phyloP scores from a whole-genome alignment of 306 rosid species.

The Inga laurina region DNA sequence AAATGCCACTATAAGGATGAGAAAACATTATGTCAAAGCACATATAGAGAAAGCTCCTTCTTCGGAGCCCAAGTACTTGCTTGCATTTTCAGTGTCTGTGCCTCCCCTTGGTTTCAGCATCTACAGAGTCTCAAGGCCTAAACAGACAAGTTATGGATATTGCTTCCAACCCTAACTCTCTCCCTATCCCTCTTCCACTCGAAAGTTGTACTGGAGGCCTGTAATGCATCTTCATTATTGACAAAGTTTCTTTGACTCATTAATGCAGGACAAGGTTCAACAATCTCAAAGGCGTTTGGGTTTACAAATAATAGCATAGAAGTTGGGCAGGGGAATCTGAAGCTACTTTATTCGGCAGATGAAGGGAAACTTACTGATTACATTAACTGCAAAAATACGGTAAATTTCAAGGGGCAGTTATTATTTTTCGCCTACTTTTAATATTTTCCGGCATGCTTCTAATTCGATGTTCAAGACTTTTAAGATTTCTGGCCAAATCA shows the following conservation, averaged over 20 bases:
- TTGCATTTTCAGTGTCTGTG: conserved; percentile 73
- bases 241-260: conserved; percentile 26
- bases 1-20: conserved; percentile 46
- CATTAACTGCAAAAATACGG: conserved; percentile 58
- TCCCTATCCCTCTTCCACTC: conserved; percentile 20
- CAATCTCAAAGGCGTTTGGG: conserved; percentile 40
- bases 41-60: conserved; percentile 57
- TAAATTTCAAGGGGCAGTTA: conserved; percentile 34
- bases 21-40: conserved; percentile 57
- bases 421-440: conserved; percentile 8
- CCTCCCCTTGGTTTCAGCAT: conserved; percentile 90
- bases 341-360: conserved; percentile 63
- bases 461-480: conserved; percentile 1
- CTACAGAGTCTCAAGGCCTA: conserved; percentile 55
- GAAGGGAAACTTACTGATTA: conserved; percentile 67
- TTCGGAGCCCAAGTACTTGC: conserved; percentile 57
- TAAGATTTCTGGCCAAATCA: conserved; percentile 21
- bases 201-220: conserved; percentile 23
- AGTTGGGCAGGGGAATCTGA: conserved; percentile 77
- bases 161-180: conserved; percentile 23
- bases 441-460: conserved; percentile 19
- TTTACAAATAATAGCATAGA: conserved; percentile 47
- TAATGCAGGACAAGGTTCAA: conserved; percentile 33
- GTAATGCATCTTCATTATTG: neutral
- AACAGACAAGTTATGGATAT: conserved; percentile 38